Evolutionary conservation across 208 protist species (phyloP), one percentile per base, ranked within the genome.

Genomic region (Acanthamoeba lenticulata): DNA sequence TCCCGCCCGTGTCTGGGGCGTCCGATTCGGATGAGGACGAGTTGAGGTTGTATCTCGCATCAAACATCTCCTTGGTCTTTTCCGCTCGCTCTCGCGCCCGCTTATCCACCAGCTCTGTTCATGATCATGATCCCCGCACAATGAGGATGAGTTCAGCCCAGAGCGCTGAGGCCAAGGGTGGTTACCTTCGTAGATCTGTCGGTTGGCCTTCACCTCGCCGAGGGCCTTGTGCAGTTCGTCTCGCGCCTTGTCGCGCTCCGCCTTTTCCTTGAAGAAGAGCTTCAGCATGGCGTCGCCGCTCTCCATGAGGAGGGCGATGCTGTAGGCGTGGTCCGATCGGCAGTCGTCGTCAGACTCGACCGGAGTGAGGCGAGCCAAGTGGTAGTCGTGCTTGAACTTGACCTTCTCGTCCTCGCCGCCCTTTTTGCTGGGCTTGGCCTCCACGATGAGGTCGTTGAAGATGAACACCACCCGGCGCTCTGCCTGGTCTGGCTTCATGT

Each of bases 371-470:
- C 77, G 77, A 19, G 40, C 5, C 0, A 86, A 29, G 77, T 86
- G 77, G 19, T 52, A 86, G 40, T 27, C 5, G 1, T 86, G 32
- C 32, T 4, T 86, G 77, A 86, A 86, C 77, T 42, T 86, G 4
- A 36, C 24, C 77, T 60, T 49, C 27, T 36, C 77, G 38, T 47
- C 40, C 36, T 27, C n/a, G 17, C n/a, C n/a, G 4, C 77, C 77
- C 85, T 91, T 91, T 29, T 89, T 89, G 21, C 4, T 57, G 0
- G 85, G 85, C 49, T 67, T 91, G 47, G 85, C 42, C 32, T 91
- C 85, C 13, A 91, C 85, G 27, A 91, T 4, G 27, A 91, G 85
- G 42, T 91, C 85, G 57, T 91, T 91, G 34, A 91, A 91, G 27
- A 91, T 42, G 85, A 72, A 91, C 24, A 91, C 13, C 9, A 32